phyloP scores from a whole-genome alignment of 106 monocot species.

The Xerophyta viscosa region DNA sequence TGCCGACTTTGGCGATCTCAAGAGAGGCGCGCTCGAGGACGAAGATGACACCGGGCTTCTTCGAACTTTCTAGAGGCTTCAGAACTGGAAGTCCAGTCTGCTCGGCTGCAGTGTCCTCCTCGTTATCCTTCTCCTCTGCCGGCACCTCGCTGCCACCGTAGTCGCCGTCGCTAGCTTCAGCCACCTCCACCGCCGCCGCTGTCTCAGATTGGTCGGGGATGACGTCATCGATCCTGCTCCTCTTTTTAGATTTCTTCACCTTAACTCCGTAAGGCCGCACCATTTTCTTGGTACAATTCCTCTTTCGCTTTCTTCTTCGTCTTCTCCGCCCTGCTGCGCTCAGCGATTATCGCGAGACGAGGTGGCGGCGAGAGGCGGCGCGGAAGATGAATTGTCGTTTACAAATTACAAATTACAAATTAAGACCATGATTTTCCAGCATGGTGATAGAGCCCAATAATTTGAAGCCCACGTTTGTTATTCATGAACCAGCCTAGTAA shows the following conservation, averaged over 20 bases:
- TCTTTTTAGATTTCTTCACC: conserved; percentile 21
- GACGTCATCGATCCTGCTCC: conserved; percentile 16
- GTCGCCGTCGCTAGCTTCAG: not conserved
- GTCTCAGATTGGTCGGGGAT: no score
- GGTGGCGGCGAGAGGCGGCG: not conserved
- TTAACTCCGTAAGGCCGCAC: conserved; percentile 39
- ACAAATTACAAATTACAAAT: no score
- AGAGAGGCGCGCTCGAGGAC: conserved; percentile 63
- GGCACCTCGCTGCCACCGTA: not conserved
- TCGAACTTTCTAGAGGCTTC: conserved; percentile 11
- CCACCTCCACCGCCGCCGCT: not conserved
- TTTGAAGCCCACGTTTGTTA: no score
- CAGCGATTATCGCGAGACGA: no score
- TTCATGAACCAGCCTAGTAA: no score
- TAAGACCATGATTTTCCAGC: no score
- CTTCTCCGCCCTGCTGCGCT: not conserved
- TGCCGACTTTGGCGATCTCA: conserved; percentile 68
- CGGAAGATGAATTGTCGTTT: not conserved
- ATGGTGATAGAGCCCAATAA: no score
- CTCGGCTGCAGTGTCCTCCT: conserved; percentile 13
- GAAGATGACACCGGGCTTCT: conserved; percentile 50
- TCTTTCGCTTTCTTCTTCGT: not conserved
- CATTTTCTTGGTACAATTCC: conserved; percentile 28
- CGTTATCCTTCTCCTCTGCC: conserved; percentile 5
- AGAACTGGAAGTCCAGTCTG: conserved; percentile 34